Evolutionary conservation across 1,284 basidiomycete species (phyloP).

Genomic region (Mycena citricolor): DNA sequence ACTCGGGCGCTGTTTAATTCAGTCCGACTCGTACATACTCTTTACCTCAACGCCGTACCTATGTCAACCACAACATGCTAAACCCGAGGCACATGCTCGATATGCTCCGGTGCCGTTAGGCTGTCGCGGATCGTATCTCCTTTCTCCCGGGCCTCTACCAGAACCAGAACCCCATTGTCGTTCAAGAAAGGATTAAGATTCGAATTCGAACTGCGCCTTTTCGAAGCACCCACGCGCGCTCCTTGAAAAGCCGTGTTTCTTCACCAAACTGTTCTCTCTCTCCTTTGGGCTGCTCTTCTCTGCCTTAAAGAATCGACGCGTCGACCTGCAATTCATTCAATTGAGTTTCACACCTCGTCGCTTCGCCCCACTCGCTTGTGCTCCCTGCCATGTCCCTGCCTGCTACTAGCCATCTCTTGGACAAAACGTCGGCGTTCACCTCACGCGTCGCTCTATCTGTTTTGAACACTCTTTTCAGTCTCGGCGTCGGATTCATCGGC

Average conservation of each 20-base stretch:
- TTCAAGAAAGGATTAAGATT: too few relatives aligned
- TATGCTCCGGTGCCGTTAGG: conserved; percentile 14
- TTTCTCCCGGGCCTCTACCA: conserved; percentile 8
- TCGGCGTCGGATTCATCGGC: conserved; percentile 51
- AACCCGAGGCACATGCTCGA: conserved; percentile 3
- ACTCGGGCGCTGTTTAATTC: too few relatives aligned
- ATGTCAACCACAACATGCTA: conserved; percentile 14
- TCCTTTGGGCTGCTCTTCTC: too few relatives aligned
- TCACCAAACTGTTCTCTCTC: conserved; percentile 7
- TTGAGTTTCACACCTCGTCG: conserved; percentile 9
- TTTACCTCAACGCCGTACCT: conserved; percentile 11
- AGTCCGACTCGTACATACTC: neutral
- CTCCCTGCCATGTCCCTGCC: neutral
- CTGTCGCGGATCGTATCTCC: conserved; percentile 16
- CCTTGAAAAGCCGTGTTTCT: conserved; percentile 13
- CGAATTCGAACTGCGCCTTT: conserved; percentile 4
- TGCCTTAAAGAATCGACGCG: too few relatives aligned
- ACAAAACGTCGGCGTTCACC: conserved; percentile 17
- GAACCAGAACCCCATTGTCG: conserved; percentile 10
- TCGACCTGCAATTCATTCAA: conserved; percentile 7
- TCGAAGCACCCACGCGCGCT: neutral
- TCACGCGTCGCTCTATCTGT: conserved; percentile 3
- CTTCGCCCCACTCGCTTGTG: conserved; percentile 2
- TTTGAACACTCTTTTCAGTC: conserved; percentile 33
- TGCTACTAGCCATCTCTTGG: conserved; percentile 1